Percentiles rank a stretch among this genome's conserved stretches.
These are phyloP conservation scores for Pseudogymnoascus sp. DNA, from an alignment of 2,329 filamentous ascomycete species.

Conservation along the genomic window DNA sequence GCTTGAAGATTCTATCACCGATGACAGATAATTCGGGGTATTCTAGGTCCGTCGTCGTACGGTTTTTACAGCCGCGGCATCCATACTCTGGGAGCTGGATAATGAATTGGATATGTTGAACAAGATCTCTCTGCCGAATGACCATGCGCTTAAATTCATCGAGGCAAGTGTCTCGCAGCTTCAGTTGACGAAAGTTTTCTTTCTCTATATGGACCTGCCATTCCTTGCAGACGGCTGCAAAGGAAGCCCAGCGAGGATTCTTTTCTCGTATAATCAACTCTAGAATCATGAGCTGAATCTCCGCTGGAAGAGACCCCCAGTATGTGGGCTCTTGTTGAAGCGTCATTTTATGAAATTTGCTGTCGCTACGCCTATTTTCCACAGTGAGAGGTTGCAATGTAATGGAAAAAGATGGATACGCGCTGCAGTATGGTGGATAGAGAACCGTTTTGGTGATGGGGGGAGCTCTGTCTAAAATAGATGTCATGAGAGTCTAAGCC, in stretches of 20 bases:
- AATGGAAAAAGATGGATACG: neutral
- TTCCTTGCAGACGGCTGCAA: neutral
- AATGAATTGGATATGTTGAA: constrained; percentile 28
- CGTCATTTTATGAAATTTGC: neutral
- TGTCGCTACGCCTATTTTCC: neutral
- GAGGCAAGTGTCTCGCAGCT: neutral
- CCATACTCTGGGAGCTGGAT: constrained; percentile 27
- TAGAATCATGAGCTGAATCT: constrained; percentile 31
- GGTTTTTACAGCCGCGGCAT: constrained; percentile 17
- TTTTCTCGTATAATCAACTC: constrained; percentile 24
- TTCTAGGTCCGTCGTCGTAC: neutral
- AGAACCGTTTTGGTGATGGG: neutral
- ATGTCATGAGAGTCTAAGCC: neutral
- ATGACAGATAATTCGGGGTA: neutral
- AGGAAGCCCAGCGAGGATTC: constrained; percentile 28
- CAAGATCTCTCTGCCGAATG: constrained; percentile 17
- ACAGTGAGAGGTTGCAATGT: neutral
- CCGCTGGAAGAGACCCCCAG: constrained; percentile 16
- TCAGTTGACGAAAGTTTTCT: neutral
- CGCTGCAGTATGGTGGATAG: neutral
- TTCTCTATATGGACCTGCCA: neutral
- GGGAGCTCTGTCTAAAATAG: neutral
- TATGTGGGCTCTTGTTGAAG: neutral
- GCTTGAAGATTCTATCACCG: neutral
- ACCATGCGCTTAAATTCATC: constrained; percentile 15